phyloP scores from a whole-genome alignment of 768 basidiomycete species.

The Leccinum ochraceum region DNA sequence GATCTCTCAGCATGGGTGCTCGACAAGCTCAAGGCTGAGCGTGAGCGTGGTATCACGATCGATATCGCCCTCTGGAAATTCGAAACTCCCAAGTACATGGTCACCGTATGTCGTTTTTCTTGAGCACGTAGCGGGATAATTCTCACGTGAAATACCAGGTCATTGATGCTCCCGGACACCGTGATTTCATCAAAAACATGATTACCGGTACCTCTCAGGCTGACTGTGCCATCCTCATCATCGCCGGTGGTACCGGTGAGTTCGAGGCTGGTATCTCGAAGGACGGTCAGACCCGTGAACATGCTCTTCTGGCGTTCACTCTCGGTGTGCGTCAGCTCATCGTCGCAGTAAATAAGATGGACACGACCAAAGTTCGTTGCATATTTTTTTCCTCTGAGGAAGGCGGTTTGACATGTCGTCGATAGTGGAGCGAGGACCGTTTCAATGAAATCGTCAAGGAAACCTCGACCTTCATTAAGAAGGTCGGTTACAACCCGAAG shows the following conservation, averaged over 20 bases:
- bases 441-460: constrained; percentile 99
- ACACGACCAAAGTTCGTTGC: constrained; percentile 85
- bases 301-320: constrained; percentile 99
- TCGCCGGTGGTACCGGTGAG: constrained; percentile 98
- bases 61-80: constrained; percentile 99
- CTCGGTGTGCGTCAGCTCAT: constrained; percentile 99
- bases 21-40: constrained; percentile 99
- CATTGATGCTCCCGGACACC: constrained; percentile 99
- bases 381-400: background rate
- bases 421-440: constrained; percentile 96
- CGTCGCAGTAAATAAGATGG: constrained; percentile 99
- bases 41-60: constrained; percentile 99
- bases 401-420: constrained; percentile 6
- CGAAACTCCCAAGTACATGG: constrained; percentile 97
- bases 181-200: constrained; percentile 99
- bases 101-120: constrained; percentile 63
- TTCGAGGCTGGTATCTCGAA: constrained; percentile 99
- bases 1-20: constrained; percentile 89
- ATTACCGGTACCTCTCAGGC: constrained; percentile 99
- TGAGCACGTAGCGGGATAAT: background rate
- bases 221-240: constrained; percentile 99
- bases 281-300: constrained; percentile 99
- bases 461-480: constrained; percentile 97
- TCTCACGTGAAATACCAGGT: constrained; percentile 53
- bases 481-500: constrained; percentile 99